A percentile compares a stretch with the other conserved stretches of the same genome.
Evolutionary conservation across 331 rosid genomes (phyloP).

Genomic region (Pyrus hybrid): DNA sequence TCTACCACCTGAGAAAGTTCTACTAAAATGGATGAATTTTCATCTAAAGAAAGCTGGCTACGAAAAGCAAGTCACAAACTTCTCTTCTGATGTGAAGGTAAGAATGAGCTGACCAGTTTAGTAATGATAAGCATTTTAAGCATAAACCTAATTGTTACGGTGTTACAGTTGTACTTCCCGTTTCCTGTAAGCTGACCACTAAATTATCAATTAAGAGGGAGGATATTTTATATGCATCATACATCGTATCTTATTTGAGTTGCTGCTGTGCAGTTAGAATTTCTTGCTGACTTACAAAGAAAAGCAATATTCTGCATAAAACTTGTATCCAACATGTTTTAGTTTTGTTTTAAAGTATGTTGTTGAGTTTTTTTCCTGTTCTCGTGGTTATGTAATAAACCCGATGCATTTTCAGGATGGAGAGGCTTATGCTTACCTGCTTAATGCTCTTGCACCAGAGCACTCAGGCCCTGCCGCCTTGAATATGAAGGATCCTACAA

Average conservation of each 20-base stretch:
- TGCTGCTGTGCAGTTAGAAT: background rate
- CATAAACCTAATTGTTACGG: background rate
- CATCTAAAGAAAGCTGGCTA: slow-evolving; percentile 94
- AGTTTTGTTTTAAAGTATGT: background rate
- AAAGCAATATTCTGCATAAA: background rate
- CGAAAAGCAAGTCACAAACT: slow-evolving; percentile 90
- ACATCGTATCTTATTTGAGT: background rate
- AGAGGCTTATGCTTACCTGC: slow-evolving; percentile 91
- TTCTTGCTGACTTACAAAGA: background rate
- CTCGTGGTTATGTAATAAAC: background rate
- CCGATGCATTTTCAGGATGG: slow-evolving; percentile 66
- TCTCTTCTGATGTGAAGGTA: slow-evolving; percentile 93
- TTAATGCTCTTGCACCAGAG: slow-evolving; percentile 93
- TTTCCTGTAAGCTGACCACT: background rate
- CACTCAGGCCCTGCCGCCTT: slow-evolving; percentile 62
- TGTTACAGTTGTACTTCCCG: background rate
- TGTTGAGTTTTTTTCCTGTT: background rate
- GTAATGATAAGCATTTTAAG: background rate
- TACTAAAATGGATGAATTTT: slow-evolving; percentile 98
- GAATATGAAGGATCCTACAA: slow-evolving; percentile 60
- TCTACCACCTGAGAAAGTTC: slow-evolving; percentile 88
- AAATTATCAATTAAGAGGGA: background rate
- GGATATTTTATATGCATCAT: background rate
- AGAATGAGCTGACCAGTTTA: slow-evolving; percentile 2
- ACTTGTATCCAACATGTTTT: background rate